Conservation (phyloP, 495 filamentous ascomycete species). For the Aspergillus steynii region DNA sequence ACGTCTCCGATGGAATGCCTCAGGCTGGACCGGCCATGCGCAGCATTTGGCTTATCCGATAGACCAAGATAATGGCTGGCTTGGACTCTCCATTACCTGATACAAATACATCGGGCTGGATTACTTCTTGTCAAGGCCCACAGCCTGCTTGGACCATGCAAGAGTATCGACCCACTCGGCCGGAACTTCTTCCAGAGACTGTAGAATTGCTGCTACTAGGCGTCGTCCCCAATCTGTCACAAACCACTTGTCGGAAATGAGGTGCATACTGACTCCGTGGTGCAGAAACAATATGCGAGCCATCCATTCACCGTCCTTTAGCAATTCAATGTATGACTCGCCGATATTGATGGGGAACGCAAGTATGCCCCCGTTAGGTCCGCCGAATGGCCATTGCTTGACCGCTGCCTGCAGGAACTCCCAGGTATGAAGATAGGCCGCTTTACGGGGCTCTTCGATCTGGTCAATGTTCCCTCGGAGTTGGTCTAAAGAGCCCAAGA, state of each 20-base stretch:
- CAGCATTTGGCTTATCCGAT: neutral
- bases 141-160: conserved; percentile 32
- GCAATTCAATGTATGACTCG: conserved; percentile 26
- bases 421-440: conserved; percentile 29
- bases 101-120: neutral
- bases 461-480: conserved; percentile 23
- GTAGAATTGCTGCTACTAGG: conserved; percentile 33
- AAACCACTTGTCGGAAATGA: conserved; percentile 41
- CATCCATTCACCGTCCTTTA: conserved; percentile 37
- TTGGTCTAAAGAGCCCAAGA: conserved; percentile 25
- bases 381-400: conserved; percentile 35
- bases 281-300: conserved; percentile 40
- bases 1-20: neutral
- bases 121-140: conserved; percentile 17
- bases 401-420: conserved; percentile 30
- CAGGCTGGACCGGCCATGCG: neutral
- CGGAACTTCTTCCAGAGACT: conserved; percentile 32
- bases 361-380: conserved; percentile 36
- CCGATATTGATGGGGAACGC: conserved; percentile 38
- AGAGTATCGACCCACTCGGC: conserved; percentile 33
- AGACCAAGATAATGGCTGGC: neutral
- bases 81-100: neutral
- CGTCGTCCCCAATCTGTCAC: conserved; percentile 38
- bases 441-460: conserved; percentile 16
- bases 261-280: conserved; percentile 37